Conservation (phyloP, 495 filamentous ascomycete genomes). For the Penicillium simplicissimum region DNA sequence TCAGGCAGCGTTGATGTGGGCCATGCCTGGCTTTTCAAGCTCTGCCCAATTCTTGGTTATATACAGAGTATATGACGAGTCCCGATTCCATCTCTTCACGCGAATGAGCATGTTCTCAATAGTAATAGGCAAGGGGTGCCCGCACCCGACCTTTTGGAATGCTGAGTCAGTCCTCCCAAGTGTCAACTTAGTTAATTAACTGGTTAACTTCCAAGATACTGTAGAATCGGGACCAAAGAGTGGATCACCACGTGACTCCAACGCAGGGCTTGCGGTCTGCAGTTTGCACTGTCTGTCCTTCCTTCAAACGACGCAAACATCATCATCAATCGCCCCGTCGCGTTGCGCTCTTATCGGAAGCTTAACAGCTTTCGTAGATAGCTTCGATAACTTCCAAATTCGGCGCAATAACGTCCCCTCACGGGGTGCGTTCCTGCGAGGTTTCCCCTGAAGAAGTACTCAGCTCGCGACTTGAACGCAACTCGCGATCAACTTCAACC, state of each 20-base stretch:
- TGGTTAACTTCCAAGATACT: no score
- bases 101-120: not conserved
- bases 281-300: slow-evolving; percentile 51
- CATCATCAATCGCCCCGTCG: slow-evolving; percentile 30
- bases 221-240: not conserved
- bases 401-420: slow-evolving; percentile 16
- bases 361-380: slow-evolving; percentile 10
- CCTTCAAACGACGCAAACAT: slow-evolving; percentile 53
- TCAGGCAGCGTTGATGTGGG: not conserved
- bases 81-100: not conserved
- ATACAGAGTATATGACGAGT: no score
- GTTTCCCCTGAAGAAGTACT: not conserved
- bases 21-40: not conserved
- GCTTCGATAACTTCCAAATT: slow-evolving; percentile 6
- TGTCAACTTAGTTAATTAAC: no score
- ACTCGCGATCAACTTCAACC: not conserved
- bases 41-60: no score
- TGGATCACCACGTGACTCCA: slow-evolving; percentile 8
- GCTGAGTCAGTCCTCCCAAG: not conserved
- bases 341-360: slow-evolving; percentile 19
- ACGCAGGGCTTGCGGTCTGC: slow-evolving; percentile 50
- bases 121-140: no score
- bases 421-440: slow-evolving; percentile 17
- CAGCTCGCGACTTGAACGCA: not conserved
- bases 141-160: no score